phyloP scores from a whole-genome alignment of 2,329 filamentous ascomycete genomes.

The Pseudopyrenochaeta lycopersici region DNA sequence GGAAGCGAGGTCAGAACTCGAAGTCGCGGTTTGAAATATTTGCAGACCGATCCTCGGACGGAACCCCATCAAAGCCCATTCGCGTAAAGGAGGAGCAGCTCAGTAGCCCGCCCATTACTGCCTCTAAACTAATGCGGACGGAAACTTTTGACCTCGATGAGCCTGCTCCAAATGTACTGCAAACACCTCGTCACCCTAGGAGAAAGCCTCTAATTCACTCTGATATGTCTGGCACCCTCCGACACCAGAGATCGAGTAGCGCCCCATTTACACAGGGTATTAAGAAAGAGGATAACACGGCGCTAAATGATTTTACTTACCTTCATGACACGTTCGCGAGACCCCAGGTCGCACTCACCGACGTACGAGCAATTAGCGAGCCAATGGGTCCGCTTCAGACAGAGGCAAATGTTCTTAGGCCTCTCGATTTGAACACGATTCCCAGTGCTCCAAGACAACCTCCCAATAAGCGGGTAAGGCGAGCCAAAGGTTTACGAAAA shows the following conservation, averaged over 20 bases:
- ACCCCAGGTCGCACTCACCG: conserved; percentile 6
- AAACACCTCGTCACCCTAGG: conserved; percentile 40
- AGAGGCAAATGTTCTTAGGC: conserved; percentile 21
- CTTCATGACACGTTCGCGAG: neutral
- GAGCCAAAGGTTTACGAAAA: conserved; percentile 6
- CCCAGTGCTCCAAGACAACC: conserved; percentile 15
- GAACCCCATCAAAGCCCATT: conserved; percentile 42
- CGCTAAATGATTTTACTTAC: neutral
- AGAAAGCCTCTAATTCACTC: conserved; percentile 15
- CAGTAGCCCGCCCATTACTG: conserved; percentile 40
- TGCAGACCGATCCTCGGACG: conserved; percentile 34
- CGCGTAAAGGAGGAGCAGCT: conserved; percentile 52
- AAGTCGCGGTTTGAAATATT: conserved; percentile 26
- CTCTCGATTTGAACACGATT: conserved; percentile 39
- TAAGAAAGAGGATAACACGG: conserved; percentile 18
- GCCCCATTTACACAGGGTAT: conserved; percentile 31
- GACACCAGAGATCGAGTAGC: conserved; percentile 41
- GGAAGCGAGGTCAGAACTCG: conserved; percentile 43
- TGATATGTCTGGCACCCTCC: conserved; percentile 19
- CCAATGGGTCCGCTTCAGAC: conserved; percentile 14
- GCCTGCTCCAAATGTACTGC: conserved; percentile 33
- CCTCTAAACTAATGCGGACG: conserved; percentile 35
- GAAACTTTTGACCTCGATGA: conserved; percentile 58
- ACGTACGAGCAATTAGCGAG: conserved; percentile 32
- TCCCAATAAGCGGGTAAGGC: conserved; percentile 31